These are phyloP conservation scores for Lodderomyces margitis DNA, from an alignment of 1,139 yeast species.

Conservation along the genomic window DNA sequence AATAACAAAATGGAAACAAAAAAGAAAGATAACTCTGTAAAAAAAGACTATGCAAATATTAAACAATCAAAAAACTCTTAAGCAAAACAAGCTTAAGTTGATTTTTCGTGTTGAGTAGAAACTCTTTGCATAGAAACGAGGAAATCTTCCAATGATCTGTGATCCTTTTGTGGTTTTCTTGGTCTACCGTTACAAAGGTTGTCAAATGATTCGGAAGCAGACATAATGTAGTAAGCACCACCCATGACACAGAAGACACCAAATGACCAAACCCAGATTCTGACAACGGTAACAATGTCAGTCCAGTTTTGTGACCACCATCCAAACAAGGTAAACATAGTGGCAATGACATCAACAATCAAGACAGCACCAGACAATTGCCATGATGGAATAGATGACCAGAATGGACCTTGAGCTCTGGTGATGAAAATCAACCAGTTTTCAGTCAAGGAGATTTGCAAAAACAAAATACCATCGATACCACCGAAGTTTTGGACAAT, in stretches of 20 bases:
- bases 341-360: slow-evolving; percentile 83
- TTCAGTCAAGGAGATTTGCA: slow-evolving; percentile 90
- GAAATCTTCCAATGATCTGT: slow-evolving; percentile 90
- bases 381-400: slow-evolving; percentile 92
- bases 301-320: slow-evolving; percentile 99
- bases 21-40: neutral
- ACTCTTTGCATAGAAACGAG: slow-evolving; percentile 97
- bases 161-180: slow-evolving; percentile 61
- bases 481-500: slow-evolving; percentile 93
- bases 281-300: slow-evolving; percentile 89
- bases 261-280: slow-evolving; percentile 93
- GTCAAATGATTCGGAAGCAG: slow-evolving; percentile 84
- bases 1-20: no score
- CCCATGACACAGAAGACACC: slow-evolving; percentile 96
- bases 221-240: slow-evolving; percentile 94
- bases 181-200: slow-evolving; percentile 91
- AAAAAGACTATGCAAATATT: neutral
- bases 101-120: slow-evolving; percentile 93
- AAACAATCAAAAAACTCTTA: neutral
- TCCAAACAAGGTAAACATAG: slow-evolving; percentile 90
- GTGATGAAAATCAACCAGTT: slow-evolving; percentile 95
- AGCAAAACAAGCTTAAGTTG: slow-evolving; percentile 30
- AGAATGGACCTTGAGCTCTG: slow-evolving; percentile 95
- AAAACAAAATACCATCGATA: slow-evolving; percentile 85
- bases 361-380: slow-evolving; percentile 92